phyloP scores from a whole-genome alignment of 2,329 filamentous ascomycete genomes.

The Aspergillus sp. region DNA sequence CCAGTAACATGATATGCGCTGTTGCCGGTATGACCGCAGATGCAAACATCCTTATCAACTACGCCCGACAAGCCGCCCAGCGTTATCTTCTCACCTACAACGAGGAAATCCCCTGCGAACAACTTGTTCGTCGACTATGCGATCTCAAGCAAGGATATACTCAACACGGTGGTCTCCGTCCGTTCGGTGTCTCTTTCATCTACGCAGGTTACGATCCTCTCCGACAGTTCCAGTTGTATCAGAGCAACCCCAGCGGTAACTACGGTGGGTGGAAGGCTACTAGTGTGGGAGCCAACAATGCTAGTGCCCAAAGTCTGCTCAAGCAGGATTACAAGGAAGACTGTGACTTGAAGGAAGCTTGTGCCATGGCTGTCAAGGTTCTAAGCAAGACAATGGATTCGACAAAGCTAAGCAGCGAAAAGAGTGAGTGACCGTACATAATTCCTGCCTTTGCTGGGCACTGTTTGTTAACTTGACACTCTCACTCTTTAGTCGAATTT shows the following conservation, averaged over 20 bases:
- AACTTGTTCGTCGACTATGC: constrained; percentile 92
- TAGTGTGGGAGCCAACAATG: constrained; percentile 95
- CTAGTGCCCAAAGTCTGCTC: constrained; percentile 89
- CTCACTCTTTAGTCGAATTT: constrained; percentile 70
- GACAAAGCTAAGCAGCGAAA: constrained; percentile 97
- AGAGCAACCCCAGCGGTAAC: constrained; percentile 97
- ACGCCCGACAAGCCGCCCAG: constrained; percentile 93
- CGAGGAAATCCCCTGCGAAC: constrained; percentile 98
- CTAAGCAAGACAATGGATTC: constrained; percentile 99
- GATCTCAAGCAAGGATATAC: constrained; percentile 99
- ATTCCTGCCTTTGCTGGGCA: neutral
- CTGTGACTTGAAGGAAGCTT: constrained; percentile 91
- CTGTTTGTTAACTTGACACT: no score
- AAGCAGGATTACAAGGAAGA: constrained; percentile 99
- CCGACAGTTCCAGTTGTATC: constrained; percentile 96
- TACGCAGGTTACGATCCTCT: constrained; percentile 97
- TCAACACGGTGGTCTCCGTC: constrained; percentile 94
- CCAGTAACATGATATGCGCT: constrained; percentile 98
- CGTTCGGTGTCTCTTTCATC: constrained; percentile 98
- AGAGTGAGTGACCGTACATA: constrained; percentile 62
- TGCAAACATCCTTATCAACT: constrained; percentile 99
- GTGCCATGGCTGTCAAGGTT: constrained; percentile 95
- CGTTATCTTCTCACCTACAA: constrained; percentile 98
- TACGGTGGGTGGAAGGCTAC: constrained; percentile 99
- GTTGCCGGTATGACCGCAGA: constrained; percentile 99